These are phyloP conservation scores for Calcarisporium arbuscula DNA, from an alignment of 2,329 filamentous ascomycete species.

Conservation along the genomic window DNA sequence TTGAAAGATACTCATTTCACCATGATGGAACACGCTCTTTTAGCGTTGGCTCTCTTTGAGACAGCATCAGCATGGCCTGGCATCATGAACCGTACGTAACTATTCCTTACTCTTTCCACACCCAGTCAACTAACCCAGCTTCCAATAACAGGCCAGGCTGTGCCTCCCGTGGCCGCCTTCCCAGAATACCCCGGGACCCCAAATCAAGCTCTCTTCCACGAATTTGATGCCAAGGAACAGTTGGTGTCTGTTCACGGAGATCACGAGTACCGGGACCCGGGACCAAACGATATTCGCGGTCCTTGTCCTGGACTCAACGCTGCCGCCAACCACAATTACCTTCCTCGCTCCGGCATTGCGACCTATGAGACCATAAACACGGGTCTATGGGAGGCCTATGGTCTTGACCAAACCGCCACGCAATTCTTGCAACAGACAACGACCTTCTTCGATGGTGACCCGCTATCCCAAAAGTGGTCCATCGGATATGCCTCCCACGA, in stretches of 20 bases:
- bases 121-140: no score
- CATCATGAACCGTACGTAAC: no score
- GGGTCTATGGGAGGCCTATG: conserved; percentile 3
- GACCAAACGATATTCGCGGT: conserved; percentile 4
- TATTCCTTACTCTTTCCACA: no score
- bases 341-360: conserved; percentile 21
- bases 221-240: conserved; percentile 1
- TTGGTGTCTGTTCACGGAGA: conserved; percentile 2
- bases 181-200: conserved; percentile 4
- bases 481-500: conserved; percentile 10
- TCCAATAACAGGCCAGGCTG: conserved; percentile 6
- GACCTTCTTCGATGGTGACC: conserved; percentile 7
- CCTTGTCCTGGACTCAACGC: conserved; percentile 25
- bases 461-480: conserved; percentile 8
- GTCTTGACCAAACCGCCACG: conserved; percentile 6
- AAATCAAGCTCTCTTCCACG: conserved; percentile 1
- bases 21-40: no score
- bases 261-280: no score
- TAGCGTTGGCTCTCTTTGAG: no score
- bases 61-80: no score
- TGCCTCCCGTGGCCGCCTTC: conserved; percentile 1
- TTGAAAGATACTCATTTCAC: no score
- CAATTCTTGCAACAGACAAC: conserved; percentile 4
- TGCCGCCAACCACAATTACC: conserved; percentile 27
- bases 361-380: no score